Conservation (phyloP, 805 yeast species). For the Teunomyces aglyptinius region DNA sequence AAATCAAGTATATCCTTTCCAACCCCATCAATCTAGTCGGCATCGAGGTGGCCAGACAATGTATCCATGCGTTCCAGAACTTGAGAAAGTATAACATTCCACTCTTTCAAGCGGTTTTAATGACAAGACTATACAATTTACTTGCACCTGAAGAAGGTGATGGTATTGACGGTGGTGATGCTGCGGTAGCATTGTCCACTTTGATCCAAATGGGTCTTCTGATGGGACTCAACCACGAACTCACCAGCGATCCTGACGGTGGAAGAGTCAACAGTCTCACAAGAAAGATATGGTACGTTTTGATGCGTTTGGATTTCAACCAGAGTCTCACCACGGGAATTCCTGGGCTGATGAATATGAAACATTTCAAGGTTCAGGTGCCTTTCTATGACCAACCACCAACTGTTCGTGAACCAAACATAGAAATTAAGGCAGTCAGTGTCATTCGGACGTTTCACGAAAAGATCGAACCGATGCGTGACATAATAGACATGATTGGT, state of each 20-base stretch:
- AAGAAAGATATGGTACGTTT: slow-evolving; percentile 58
- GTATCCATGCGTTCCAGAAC: slow-evolving; percentile 18
- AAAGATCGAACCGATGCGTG: slow-evolving; percentile 8
- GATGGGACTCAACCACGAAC: slow-evolving; percentile 23
- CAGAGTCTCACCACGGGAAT: slow-evolving; percentile 17
- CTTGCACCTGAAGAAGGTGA: slow-evolving; percentile 15
- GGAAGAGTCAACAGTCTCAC: slow-evolving; percentile 43
- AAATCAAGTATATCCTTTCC: slow-evolving; percentile 14
- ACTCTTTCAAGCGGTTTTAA: slow-evolving; percentile 11
- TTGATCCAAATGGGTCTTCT: slow-evolving; percentile 20
- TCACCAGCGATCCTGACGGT: slow-evolving; percentile 29
- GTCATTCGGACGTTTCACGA: slow-evolving; percentile 5
- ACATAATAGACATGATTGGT: slow-evolving; percentile 11
- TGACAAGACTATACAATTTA: slow-evolving; percentile 9
- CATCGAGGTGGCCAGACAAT: slow-evolving; percentile 19
- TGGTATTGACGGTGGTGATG: slow-evolving; percentile 12
- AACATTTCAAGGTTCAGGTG: slow-evolving; percentile 10
- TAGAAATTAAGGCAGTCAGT: background rate
- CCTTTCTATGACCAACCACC: slow-evolving; percentile 12
- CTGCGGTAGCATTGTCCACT: slow-evolving; percentile 8
- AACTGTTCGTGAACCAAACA: slow-evolving; percentile 4
- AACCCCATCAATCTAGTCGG: slow-evolving; percentile 21
- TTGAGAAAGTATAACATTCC: slow-evolving; percentile 10
- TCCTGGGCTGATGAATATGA: slow-evolving; percentile 9
- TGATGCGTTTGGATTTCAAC: slow-evolving; percentile 26